Evolutionary conservation across 192 early-diverging fungal genomes (phyloP), one percentile per base, ranked within the genome.

Genomic region (Coemansia sp.): DNA sequence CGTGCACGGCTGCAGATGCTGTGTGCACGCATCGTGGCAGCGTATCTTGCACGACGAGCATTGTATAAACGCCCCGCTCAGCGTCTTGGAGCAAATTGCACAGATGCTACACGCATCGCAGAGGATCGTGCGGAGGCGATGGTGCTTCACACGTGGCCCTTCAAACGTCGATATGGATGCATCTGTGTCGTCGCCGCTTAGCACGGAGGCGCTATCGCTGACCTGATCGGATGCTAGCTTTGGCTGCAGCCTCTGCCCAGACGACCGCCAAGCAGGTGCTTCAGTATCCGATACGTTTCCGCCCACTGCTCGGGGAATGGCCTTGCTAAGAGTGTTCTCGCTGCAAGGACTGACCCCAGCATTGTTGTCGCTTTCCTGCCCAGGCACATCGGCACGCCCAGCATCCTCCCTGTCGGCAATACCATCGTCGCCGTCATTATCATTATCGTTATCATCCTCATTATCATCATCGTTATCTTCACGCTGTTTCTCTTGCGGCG

Each of bases 11-110:
- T 51, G 46, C 2, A 81, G 74, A 18, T 52, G 66, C 26, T 57
- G 57, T 2, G 66, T 66, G 45, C 79, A 81, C 25, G 73, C 73
- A 33, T 75, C 79, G 61, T 81, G 79, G 61, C 79, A 75, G 34
- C 79, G 79, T 39, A 66, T 81, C 58, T 81, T 81, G 66, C 79
- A 81, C 9, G 79, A 72, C 9, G 70, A 64, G 70, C 79, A 81
- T 63, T 81, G 79, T 20, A 75, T 70, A 28, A 81, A 75, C 7
- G 79, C 67, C 13, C 79, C 79, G 31, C 61, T 75, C 39, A 81
- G 61, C 6, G 73, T 29, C 43, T 42, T 61, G 2, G 58, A 21
- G 59, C 79, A 81, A 7, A 81, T 49, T 2, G 63, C 73, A 49
- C 78, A 81, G 4, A 75, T 46, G 58, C 73, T 70, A 42, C 59